Percentiles rank a stretch among this genome's conserved stretches.
Conservation (phyloP, 1,284 basidiomycete species). For the Fomitopsis palustris region DNA sequence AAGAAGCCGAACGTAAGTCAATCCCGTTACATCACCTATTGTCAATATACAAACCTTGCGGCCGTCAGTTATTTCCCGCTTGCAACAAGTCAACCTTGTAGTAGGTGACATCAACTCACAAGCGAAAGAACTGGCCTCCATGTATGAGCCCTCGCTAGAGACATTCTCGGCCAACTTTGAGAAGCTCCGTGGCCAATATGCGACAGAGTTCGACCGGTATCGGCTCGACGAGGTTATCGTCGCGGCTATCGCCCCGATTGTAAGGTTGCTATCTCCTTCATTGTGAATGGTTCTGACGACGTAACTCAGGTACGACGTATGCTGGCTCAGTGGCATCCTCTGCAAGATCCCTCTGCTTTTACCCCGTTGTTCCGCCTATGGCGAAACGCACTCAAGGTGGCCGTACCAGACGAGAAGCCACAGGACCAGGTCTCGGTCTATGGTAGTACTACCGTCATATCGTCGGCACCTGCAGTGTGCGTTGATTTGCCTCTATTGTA, state of each 20-base stretch:
- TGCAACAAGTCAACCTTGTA: conserved; percentile 74
- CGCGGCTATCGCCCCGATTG: conserved; percentile 81
- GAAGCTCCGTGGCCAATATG: conserved; percentile 67
- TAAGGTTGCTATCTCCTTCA: conserved; percentile 30
- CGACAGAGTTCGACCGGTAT: conserved; percentile 77
- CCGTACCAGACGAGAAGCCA: conserved; percentile 36
- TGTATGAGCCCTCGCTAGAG: conserved; percentile 68
- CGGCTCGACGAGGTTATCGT: conserved; percentile 90
- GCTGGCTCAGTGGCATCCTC: conserved; percentile 68
- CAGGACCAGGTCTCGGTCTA: conserved; percentile 53
- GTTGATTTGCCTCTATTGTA: conserved; percentile 12
- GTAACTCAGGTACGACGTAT: conserved; percentile 52
- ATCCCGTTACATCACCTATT: neutral
- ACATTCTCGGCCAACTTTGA: conserved; percentile 71
- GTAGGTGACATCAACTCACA: conserved; percentile 66
- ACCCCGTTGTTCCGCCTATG: conserved; percentile 66
- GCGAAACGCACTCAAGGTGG: conserved; percentile 64
- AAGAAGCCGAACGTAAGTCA: conserved; percentile 70
- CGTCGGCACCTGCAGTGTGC: conserved; percentile 35
- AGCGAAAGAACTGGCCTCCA: conserved; percentile 57
- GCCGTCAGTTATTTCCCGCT: conserved; percentile 65
- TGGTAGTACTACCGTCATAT: conserved; percentile 39
- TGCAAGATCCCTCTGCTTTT: conserved; percentile 63
- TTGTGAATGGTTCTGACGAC: conserved; percentile 7
- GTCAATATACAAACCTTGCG: neutral